Evolutionary conservation across 306 rosid genomes (phyloP), one percentile per base, ranked within the genome.

Genomic region (Inga oerstediana): DNA sequence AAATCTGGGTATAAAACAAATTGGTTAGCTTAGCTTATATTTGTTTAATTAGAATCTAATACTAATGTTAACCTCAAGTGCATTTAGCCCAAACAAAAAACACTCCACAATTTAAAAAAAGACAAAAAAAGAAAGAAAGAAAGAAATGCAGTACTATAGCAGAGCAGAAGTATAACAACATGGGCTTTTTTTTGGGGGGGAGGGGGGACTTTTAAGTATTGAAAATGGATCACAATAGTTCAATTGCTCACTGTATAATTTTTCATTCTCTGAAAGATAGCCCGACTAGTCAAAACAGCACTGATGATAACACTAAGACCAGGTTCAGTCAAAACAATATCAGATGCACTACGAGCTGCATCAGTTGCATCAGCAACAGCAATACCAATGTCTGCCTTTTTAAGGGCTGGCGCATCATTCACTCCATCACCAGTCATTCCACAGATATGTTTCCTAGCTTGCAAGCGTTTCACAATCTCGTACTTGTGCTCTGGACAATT

Each of bases 281-380:
- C 97, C 43, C 99, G 90, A 80, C 99, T 96, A 46, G 99, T 96
- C 91, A 96, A 91, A 87, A 96, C 99, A 58, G 99, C 99, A 86
- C 99, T 96, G 80, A 96, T 96, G 59, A 96, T 96, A 80, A 96
- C 99, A 74, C 99, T 96, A 17, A 96, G 93, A 32, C 99, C 99
- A 64, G 99, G 98, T 84, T 96, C 99, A 20, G 99, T 96, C 67
- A 96, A 88, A 77, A 96, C 99, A 84, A 96, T 96, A 86, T 96
- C 99, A 9, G 99, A 96, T 78, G 99, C 99, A 91, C 99, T 93
- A 4, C 99, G 98, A 79, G 99, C 99, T n/a, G 99, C 99, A 88
- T 96, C 99, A 44, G 99, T 96, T 15, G 99, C 99, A 87, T 96
- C 99, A 79, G 99, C 99, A 71, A 96, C 99, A 71, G 99, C 99